These are phyloP conservation scores for Tetrapisispora taiwanensis DNA, from an alignment of 805 yeast genomes.

Conservation along the genomic window DNA sequence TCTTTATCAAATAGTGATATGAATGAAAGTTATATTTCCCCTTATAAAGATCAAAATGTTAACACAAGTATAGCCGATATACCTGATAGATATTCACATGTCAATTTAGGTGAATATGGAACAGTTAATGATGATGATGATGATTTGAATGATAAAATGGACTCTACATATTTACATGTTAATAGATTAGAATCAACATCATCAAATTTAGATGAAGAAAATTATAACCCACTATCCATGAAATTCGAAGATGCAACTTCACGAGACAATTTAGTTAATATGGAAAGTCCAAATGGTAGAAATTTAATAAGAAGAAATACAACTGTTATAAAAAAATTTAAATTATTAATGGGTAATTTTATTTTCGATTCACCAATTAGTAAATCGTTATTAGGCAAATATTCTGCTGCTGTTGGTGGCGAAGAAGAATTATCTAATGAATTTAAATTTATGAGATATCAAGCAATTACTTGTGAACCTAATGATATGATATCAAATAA, in stretches of 20 bases:
- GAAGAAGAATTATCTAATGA: conserved; percentile 37
- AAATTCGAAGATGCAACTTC: conserved; percentile 1
- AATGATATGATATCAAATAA: conserved; percentile 47
- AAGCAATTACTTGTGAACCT: conserved; percentile 92
- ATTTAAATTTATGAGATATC: conserved; percentile 80
- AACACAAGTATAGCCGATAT: not conserved
- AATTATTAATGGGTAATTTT: conserved; percentile 54
- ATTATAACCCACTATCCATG: not conserved
- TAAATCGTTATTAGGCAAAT: conserved; percentile 48
- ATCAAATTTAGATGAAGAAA: conserved; percentile 1
- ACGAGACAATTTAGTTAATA: conserved; percentile 3
- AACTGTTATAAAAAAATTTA: conserved; percentile 20
- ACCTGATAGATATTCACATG: conserved; percentile 10
- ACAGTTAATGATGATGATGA: conserved; percentile 9
- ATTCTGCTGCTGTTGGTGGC: conserved; percentile 33
- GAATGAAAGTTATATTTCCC: not conserved
- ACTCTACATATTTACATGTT: conserved; percentile 10
- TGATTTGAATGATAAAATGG: not conserved
- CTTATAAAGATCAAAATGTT: not conserved
- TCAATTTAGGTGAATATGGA: conserved; percentile 22
- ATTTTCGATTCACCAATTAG: conserved; percentile 86
- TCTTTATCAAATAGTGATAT: not conserved
- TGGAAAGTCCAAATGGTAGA: not conserved
- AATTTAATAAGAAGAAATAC: conserved; percentile 5
- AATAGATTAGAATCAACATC: conserved; percentile 6